These are phyloP conservation scores for Penicillium sp. DNA, from an alignment of 2,329 filamentous ascomycete species.

Conservation along the genomic window DNA sequence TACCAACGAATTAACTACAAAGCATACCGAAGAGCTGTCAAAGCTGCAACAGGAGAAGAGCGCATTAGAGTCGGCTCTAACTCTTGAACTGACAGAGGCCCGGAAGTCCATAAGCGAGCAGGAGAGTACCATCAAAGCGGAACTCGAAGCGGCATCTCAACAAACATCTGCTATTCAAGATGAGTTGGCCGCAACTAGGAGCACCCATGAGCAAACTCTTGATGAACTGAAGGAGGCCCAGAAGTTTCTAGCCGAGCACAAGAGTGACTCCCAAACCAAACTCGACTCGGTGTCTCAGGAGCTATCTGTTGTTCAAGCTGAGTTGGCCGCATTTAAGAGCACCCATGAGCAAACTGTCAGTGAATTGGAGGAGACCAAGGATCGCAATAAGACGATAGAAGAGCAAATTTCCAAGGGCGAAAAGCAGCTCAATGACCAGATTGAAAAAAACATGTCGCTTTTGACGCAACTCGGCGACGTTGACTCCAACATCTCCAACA, in stretches of 20 bases:
- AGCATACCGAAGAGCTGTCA: slow-evolving; percentile 45
- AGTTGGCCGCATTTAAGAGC: slow-evolving; percentile 28
- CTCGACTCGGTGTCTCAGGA: slow-evolving; percentile 61
- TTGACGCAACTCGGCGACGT: slow-evolving; percentile 37
- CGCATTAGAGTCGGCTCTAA: slow-evolving; percentile 41
- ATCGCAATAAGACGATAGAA: slow-evolving; percentile 28
- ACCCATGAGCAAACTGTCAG: slow-evolving; percentile 26
- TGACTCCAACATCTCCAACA: slow-evolving; percentile 31
- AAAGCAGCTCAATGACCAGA: slow-evolving; percentile 36
- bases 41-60: slow-evolving; percentile 40
- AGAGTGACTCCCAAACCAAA: slow-evolving; percentile 73
- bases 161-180: slow-evolving; percentile 32
- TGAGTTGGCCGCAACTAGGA: slow-evolving; percentile 29
- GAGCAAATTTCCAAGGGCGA: slow-evolving; percentile 32
- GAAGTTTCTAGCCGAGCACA: slow-evolving; percentile 70
- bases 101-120: slow-evolving; percentile 70
- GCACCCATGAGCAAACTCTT: slow-evolving; percentile 26
- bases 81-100: slow-evolving; percentile 69
- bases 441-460: slow-evolving; percentile 39
- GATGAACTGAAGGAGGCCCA: slow-evolving; percentile 53
- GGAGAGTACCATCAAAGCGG: slow-evolving; percentile 57
- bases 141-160: slow-evolving; percentile 63
- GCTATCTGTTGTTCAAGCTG: slow-evolving; percentile 30
- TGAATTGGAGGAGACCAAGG: slow-evolving; percentile 30
- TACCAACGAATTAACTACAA: slow-evolving; percentile 40